Percentiles rank a stretch among this genome's conserved stretches.
Conservation (phyloP, 345 rosid species). For the Brassica juncea region DNA sequence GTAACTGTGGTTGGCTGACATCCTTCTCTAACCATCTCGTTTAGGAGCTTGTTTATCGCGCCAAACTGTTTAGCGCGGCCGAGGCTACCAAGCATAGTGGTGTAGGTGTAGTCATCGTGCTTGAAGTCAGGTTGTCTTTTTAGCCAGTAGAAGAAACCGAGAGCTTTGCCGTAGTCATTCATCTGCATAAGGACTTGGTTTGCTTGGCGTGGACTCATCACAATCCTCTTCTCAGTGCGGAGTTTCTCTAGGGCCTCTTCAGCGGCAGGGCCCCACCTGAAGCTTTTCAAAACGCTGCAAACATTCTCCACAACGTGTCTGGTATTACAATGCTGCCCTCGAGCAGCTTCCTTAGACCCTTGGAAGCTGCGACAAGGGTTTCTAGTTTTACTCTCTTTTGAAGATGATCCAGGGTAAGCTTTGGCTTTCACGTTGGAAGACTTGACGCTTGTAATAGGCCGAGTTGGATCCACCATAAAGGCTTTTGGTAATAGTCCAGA, state of each 20-base stretch:
- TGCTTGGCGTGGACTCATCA: slow-evolving; percentile 79
- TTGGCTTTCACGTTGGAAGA: slow-evolving; percentile 60
- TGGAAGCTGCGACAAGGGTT: slow-evolving; percentile 38
- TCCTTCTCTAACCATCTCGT: slow-evolving; percentile 80
- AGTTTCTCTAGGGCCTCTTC: slow-evolving; percentile 69
- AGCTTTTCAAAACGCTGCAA: slow-evolving; percentile 49
- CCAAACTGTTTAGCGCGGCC: slow-evolving; percentile 85
- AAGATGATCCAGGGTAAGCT: slow-evolving; percentile 55
- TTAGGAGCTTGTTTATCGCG: slow-evolving; percentile 65
- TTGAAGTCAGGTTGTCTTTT: slow-evolving; percentile 66
- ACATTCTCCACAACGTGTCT: slow-evolving; percentile 59
- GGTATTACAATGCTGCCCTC: slow-evolving; percentile 25
- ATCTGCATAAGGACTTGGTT: slow-evolving; percentile 88
- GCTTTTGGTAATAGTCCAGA: slow-evolving; percentile 35
- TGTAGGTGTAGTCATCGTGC: slow-evolving; percentile 91
- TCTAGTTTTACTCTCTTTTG: slow-evolving; percentile 40
- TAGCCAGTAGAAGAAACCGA: slow-evolving; percentile 82
- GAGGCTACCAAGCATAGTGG: slow-evolving; percentile 92
- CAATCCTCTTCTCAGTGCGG: slow-evolving; percentile 48
- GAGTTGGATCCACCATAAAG: slow-evolving; percentile 63
- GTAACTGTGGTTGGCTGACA: slow-evolving; percentile 89
- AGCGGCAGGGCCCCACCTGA: slow-evolving; percentile 76
- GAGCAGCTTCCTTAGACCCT: slow-evolving; percentile 44
- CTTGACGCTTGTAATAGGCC: slow-evolving; percentile 51
- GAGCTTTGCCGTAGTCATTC: slow-evolving; percentile 75